These are phyloP conservation scores for Mycena floridula DNA, from an alignment of 768 basidiomycete species.

Conservation along the genomic window DNA sequence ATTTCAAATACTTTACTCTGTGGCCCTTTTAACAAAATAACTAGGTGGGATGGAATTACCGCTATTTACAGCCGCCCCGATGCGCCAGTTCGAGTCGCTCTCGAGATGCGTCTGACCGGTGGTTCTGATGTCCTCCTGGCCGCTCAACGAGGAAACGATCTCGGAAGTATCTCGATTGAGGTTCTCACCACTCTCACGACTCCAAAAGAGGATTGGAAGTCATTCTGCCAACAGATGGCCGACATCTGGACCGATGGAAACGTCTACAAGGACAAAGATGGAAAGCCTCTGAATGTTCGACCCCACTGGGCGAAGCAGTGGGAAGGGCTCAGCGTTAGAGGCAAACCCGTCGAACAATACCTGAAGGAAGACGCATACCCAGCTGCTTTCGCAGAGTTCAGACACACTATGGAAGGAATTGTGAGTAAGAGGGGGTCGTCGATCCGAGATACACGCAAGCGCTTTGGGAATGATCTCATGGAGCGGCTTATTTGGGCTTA, in stretches of 20 bases:
- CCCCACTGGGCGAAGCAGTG: constrained; percentile 25
- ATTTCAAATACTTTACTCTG: constrained; percentile 1
- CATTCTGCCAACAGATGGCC: constrained; percentile 15
- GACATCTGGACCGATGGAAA: constrained; percentile 18
- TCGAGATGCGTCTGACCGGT: constrained; percentile 22
- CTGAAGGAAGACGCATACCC: constrained; percentile 18
- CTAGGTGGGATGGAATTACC: constrained; percentile 5
- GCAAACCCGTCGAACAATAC: constrained; percentile 15
- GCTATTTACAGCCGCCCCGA: constrained; percentile 5
- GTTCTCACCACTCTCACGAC: constrained; percentile 17
- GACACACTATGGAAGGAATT: constrained; percentile 11
- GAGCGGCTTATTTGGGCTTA: too few relatives aligned
- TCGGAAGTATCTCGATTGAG: constrained; percentile 17
- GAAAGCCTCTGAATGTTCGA: constrained; percentile 12
- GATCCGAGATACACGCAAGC: constrained; percentile 9
- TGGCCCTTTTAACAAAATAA: constrained; percentile 1
- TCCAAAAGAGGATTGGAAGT: constrained; percentile 11
- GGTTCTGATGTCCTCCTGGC: constrained; percentile 16
- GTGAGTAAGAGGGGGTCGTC: constrained; percentile 9
- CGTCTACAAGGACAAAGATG: constrained; percentile 13
- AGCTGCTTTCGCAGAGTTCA: constrained; percentile 17
- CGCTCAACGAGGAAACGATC: constrained; percentile 16
- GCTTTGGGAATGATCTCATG: constrained; percentile 17
- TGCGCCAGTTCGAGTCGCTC: constrained; percentile 16
- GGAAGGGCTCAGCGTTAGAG: constrained; percentile 14